Base-by-base conservation (phyloP, 805 yeast genomes). In the Kluyveromyces aestuarii region DNA sequence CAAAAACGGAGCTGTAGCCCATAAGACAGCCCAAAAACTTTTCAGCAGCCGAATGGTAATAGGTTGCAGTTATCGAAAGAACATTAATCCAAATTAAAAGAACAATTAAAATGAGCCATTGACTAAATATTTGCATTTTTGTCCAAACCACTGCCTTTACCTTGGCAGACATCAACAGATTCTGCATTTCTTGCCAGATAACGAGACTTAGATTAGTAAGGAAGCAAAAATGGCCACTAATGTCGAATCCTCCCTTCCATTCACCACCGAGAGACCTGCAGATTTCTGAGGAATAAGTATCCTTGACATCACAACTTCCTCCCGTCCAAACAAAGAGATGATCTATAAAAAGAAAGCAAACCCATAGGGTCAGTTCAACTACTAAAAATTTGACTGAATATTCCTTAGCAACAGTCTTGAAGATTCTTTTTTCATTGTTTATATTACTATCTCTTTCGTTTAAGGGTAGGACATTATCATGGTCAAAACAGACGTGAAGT, bases 1-100 rank as follows among this genome's bases (percentile, higher is more conserved):
- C 57, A 1, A 62, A 17, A 10, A 79, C 73, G 21, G 79, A 79
- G 8, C 72, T 45, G 62, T 75, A 79, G 2, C 93, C 88, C 70
- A 84, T 76, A 2, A 72, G 9, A 41, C 85, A 68, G 0, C 96
- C 96, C 25, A 79, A 69, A 1, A 85, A 49, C 60, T 89, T 89
- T 61, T 91, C 98, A 1, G 67, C 48, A 10, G 84, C 59, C 1
- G 93, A 80, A 66, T 91, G 98, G 72, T 89, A 91, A 63, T 87
- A 86, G 13, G 83, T 70, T 44, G 89, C 76, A 1, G 98, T 91
- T 73, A 87, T 79, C 17, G 82, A 66, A 33, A 89, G 69, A 37
- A 71, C 47, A 16, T 52, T 43, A 80, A 84, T 80, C 82, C 91
- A 87, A 2, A 63, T 50, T 2, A 48, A n/a, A 16, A 72, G 52